Evolutionary conservation across 2,329 filamentous ascomycete genomes (phyloP), one percentile per base, ranked within the genome.

Genomic region (Cordyceps cicadae): DNA sequence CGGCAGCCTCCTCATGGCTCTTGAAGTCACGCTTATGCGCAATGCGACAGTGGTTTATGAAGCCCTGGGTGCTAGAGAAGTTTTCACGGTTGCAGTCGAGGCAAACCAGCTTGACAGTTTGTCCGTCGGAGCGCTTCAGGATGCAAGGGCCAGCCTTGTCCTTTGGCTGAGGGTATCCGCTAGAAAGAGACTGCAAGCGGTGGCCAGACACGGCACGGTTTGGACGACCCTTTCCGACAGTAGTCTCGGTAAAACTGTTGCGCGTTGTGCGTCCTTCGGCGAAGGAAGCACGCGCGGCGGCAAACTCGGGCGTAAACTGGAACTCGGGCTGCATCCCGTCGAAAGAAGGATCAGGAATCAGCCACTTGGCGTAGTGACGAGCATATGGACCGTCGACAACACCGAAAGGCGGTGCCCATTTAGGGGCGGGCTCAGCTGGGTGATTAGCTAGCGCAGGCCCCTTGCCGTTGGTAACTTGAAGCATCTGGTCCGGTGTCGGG

Each of bases 1-100:
- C 82, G 39, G 93, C 94, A 64, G 94, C 94, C 69, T 92, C 90
- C 72, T 97, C 93, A 70, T 99, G 94, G 67, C 91, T 97, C 76
- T 96, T 93, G 79, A 92, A 97, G 65, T 95, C 92, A 62, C 90
- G 84, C 71, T 88, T 89, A 75, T 99, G 94, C 29, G 92, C 92
- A 68, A 99, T 97, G 61, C 94, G 91, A 72, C 93, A 97, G 71
- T 99, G 94, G 70, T 99, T 99, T 77, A 99, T 94, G 75, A 97
- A 97, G n/a, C 94, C 94, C 74, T 97, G 94, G 0, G 92, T 95
- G 76, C 92, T 97, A 60, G 89, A 92, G 70, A 97, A 97, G 72
- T 97, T 90, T 71, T 91, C 90, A 64, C 93, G 84, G 54, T 91
- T 82, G 74, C 94, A 97, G 72, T 94, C 89, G 62, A 89, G 76